phyloP scores from a whole-genome alignment of 2,329 filamentous ascomycete genomes.

The Ophiostoma ulmi region DNA sequence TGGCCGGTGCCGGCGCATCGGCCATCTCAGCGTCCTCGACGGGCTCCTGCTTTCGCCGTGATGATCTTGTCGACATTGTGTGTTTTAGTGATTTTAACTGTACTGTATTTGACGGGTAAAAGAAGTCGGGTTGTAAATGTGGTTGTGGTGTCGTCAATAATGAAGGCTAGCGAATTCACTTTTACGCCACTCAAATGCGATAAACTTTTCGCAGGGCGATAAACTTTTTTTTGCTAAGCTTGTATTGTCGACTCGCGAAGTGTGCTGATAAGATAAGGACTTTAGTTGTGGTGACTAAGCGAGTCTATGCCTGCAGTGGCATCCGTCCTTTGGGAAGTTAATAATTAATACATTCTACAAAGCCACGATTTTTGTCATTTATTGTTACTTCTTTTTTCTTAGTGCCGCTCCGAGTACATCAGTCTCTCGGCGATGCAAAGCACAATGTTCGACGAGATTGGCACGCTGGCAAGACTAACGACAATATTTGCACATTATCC shows the following conservation, averaged over 20 bases:
- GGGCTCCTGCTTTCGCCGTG: constrained; percentile 26
- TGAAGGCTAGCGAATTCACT: neutral
- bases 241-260: neutral
- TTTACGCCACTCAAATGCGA: constrained; percentile 9
- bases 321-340: no score
- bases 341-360: no score
- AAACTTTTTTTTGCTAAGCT: constrained; percentile 21
- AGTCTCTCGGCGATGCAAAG: neutral
- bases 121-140: neutral
- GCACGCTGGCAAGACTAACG: neutral
- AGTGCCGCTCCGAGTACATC: neutral
- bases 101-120: neutral
- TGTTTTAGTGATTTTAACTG: neutral
- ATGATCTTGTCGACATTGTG: constrained; percentile 26
- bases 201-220: constrained; percentile 20
- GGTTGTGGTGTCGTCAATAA: neutral
- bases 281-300: neutral
- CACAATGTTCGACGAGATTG: neutral
- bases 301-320: no score
- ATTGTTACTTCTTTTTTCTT: no score
- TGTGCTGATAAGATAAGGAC: constrained; percentile 13
- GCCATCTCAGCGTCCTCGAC: constrained; percentile 40
- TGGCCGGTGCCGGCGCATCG: constrained; percentile 35
- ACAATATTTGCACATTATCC: neutral
- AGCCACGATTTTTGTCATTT: no score